Conservation (phyloP, 352 stramenopile genomes). For the Phytophthora quininea region DNA sequence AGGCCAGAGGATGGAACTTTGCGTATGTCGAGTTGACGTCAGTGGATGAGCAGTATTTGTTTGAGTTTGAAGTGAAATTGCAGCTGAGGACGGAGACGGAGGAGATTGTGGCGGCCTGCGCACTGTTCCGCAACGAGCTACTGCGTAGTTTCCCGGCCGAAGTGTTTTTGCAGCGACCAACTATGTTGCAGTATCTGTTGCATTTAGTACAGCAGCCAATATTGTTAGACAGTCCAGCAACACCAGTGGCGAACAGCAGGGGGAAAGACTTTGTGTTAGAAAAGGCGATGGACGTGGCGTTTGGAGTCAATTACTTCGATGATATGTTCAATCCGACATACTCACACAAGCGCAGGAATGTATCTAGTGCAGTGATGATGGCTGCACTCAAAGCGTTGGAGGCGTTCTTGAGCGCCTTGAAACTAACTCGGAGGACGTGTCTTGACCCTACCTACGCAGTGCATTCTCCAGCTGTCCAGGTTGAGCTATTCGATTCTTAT, state of each 20-base stretch:
- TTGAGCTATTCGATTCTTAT: slow-evolving; percentile 35
- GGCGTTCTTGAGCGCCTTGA: slow-evolving; percentile 55
- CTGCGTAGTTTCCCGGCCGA: slow-evolving; percentile 72
- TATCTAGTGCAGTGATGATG: slow-evolving; percentile 56
- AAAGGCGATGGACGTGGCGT: slow-evolving; percentile 33
- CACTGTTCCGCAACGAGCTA: slow-evolving; percentile 56
- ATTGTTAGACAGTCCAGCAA: slow-evolving; percentile 27
- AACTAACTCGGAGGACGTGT: slow-evolving; percentile 30
- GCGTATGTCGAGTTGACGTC: slow-evolving; percentile 52
- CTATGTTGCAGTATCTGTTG: slow-evolving; percentile 62
- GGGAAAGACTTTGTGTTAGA: slow-evolving; percentile 10
- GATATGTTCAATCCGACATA: slow-evolving; percentile 51
- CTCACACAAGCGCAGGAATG: slow-evolving; percentile 52
- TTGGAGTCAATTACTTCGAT: slow-evolving; percentile 83
- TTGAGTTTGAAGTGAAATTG: slow-evolving; percentile 83
- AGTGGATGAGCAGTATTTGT: slow-evolving; percentile 74
- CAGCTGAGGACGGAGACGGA: slow-evolving; percentile 46
- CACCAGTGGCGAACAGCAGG: background rate
- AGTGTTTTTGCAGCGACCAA: slow-evolving; percentile 71
- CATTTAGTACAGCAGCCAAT: slow-evolving; percentile 73
- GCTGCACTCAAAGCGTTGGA: slow-evolving; percentile 70
- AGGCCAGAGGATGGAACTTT: slow-evolving; percentile 62
- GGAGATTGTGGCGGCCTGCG: slow-evolving; percentile 60
- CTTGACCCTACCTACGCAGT: slow-evolving; percentile 58
- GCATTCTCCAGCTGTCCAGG: slow-evolving; percentile 25